Conservation (phyloP, 306 rosid genomes). For the Cicer judaicum region DNA sequence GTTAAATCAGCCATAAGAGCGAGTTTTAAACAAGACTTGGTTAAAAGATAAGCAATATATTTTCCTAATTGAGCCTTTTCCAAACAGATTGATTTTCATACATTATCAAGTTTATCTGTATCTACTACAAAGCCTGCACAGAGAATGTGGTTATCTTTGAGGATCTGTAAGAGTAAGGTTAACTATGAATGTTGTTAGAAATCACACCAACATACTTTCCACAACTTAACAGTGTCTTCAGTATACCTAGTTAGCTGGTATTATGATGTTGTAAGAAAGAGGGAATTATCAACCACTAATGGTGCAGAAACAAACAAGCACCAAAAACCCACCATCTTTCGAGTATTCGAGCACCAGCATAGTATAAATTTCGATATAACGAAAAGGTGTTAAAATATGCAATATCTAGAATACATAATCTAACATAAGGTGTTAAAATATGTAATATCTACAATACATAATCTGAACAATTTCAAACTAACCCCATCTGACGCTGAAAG, state of each 20-base stretch:
- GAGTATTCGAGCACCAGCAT: slow-evolving; percentile 13
- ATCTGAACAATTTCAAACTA: slow-evolving; percentile 46
- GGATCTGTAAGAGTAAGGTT: slow-evolving; percentile 3
- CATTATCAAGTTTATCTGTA: slow-evolving; percentile 10
- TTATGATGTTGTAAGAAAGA: background rate
- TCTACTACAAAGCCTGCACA: slow-evolving; percentile 6
- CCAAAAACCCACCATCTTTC: background rate
- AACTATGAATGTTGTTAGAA: slow-evolving; percentile 13
- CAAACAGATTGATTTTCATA: slow-evolving; percentile 13
- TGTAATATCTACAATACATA: slow-evolving; percentile 23
- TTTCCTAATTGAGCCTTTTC: slow-evolving; percentile 17
- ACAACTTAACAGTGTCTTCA: background rate
- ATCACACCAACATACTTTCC: background rate
- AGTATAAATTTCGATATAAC: slow-evolving; percentile 19
- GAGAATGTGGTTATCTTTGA: slow-evolving; percentile 2
- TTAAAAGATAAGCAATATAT: slow-evolving; percentile 13
- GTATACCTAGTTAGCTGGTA: background rate
- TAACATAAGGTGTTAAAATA: slow-evolving; percentile 9
- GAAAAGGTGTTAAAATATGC: background rate
- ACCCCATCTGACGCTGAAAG: slow-evolving; percentile 97
- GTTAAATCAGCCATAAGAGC: slow-evolving; percentile 28
- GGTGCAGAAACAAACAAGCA: slow-evolving; percentile 16
- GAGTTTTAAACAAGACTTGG: slow-evolving; percentile 7
- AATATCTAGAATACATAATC: no score
- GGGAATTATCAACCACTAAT: background rate